These are phyloP conservation scores for bread wheat (Triticum aestivum) DNA, from an alignment of 176 grass and related monocot species.

Conservation along the genomic window DNA sequence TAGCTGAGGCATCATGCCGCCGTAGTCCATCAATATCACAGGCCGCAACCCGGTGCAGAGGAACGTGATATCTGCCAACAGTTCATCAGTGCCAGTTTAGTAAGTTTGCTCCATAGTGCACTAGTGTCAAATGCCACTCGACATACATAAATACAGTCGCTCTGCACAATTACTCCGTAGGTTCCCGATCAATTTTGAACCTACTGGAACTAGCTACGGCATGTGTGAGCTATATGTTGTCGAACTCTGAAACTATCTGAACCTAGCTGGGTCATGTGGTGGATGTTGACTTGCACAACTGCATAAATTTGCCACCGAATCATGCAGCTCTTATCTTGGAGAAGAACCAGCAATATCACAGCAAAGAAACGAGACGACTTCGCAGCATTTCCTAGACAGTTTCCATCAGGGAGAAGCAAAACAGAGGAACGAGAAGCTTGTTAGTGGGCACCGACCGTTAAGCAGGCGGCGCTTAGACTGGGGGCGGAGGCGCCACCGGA, in stretches of 20 bases:
- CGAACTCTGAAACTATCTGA: neutral
- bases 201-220: neutral
- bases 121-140: neutral
- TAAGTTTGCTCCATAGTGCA: neutral
- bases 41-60: slow-evolving; percentile 59
- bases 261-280: neutral
- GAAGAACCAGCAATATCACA: neutral
- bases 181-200: neutral
- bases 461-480: slow-evolving; percentile 59
- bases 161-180: neutral
- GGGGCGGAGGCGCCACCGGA: slow-evolving; percentile 52
- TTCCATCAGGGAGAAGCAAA: neutral
- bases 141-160: neutral
- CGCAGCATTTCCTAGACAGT: neutral
- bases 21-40: slow-evolving; percentile 64
- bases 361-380: neutral
- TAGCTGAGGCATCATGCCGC: slow-evolving; percentile 63
- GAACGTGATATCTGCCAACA: slow-evolving; percentile 50
- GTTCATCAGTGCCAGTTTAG: neutral
- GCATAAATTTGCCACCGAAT: neutral
- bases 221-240: neutral
- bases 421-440: neutral
- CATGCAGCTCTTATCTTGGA: neutral
- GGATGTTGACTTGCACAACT: neutral
- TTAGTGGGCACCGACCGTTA: slow-evolving; percentile 34